These are phyloP conservation scores for Beauveria scarabaeidicola DNA, from an alignment of 2,329 filamentous ascomycete genomes.

Conservation along the genomic window DNA sequence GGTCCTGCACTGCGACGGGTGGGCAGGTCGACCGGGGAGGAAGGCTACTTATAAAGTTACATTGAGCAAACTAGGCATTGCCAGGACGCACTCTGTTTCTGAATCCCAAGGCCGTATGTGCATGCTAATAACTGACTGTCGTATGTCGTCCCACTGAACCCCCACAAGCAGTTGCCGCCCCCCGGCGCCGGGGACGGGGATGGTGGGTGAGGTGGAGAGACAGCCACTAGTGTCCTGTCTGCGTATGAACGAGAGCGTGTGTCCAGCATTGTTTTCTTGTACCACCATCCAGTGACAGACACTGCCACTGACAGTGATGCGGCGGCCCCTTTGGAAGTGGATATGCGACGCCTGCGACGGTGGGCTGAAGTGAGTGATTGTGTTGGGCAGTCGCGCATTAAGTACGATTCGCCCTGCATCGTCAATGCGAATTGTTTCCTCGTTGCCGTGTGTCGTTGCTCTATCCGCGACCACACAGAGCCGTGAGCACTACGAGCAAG, in stretches of 20 bases:
- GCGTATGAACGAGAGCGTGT: not conserved
- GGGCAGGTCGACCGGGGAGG: not conserved
- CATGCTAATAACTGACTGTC: not conserved
- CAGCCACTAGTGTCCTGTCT: not conserved
- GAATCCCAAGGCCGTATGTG: not conserved
- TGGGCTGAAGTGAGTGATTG: not conserved
- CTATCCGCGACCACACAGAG: not conserved
- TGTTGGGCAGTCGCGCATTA: not conserved
- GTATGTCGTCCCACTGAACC: constrained; percentile 2
- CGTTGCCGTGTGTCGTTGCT: not conserved
- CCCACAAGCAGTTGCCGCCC: constrained; percentile 2
- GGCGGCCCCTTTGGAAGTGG: not conserved
- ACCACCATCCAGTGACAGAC: not conserved
- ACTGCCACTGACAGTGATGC: too few species aligned
- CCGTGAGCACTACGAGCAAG: not conserved
- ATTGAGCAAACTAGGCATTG: not conserved
- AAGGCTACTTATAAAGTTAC: constrained; percentile 10
- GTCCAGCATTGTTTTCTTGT: not conserved
- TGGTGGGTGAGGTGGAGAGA: constrained; percentile 5
- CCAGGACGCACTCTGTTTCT: not conserved
- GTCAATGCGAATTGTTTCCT: not conserved
- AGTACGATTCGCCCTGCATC: not conserved
- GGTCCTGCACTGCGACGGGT: not conserved
- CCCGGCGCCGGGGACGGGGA: not conserved
- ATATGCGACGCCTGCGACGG: not conserved